Percentiles rank a stretch among this genome's conserved stretches.
phyloP scores from a whole-genome alignment of 305 asterid species.

The Fraxinus greggii region DNA sequence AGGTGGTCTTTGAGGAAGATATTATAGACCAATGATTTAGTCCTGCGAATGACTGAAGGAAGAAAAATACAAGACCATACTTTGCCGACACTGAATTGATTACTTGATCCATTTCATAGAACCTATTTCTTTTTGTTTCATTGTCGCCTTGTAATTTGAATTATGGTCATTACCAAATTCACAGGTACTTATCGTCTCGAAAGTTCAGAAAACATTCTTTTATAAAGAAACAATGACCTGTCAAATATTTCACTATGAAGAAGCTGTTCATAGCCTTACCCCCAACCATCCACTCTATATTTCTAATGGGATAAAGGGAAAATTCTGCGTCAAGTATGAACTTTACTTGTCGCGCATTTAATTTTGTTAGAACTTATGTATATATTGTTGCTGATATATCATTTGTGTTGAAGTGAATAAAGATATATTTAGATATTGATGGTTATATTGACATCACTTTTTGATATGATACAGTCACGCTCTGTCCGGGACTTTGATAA shows the following conservation, averaged over 20 bases:
- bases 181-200: background rate
- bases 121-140: background rate
- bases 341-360: background rate
- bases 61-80: background rate
- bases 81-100: background rate
- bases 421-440: background rate
- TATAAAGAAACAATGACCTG: background rate
- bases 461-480: slow-evolving; percentile 47
- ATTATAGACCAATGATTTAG: background rate
- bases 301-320: background rate
- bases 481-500: slow-evolving; percentile 82
- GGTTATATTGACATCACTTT: slow-evolving; percentile 9
- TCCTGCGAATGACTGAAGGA: background rate
- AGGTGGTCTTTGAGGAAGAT: background rate
- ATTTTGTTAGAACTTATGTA: background rate
- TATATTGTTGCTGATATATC: background rate
- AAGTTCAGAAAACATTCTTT: background rate
- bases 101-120: background rate
- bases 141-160: background rate
- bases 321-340: background rate
- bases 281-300: background rate
- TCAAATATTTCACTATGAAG: background rate
- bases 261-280: background rate
- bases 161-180: background rate
- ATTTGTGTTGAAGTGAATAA: background rate